Evolutionary conservation across 2,329 filamentous ascomycete genomes (phyloP).

Genomic region (Pseudocercospora cruenta): DNA sequence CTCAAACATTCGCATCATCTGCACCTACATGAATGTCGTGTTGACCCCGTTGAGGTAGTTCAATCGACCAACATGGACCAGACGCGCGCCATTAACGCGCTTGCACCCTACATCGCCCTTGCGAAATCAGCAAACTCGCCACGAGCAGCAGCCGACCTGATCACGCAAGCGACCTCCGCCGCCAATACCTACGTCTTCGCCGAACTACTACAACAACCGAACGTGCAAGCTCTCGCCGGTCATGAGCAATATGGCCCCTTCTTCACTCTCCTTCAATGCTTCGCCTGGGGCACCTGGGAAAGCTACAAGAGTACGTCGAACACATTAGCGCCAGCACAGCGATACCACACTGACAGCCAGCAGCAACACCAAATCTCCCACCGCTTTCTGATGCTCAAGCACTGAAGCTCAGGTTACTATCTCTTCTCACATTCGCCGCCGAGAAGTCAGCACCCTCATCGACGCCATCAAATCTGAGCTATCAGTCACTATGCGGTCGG

Average conservation of each 20-base stretch:
- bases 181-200: constrained; percentile 90
- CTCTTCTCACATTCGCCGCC: constrained; percentile 78
- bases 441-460: constrained; percentile 48
- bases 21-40: not conserved
- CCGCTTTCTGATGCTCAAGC: constrained; percentile 71
- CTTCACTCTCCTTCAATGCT: constrained; percentile 78
- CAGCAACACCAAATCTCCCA: constrained; percentile 63
- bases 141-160: constrained; percentile 80
- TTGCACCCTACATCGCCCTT: constrained; percentile 85
- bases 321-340: constrained; percentile 2
- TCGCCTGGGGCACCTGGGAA: constrained; percentile 87
- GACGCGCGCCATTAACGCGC: constrained; percentile 62
- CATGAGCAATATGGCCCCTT: constrained; percentile 66
- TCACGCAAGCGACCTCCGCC: constrained; percentile 85
- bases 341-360: constrained; percentile 16
- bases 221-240: constrained; percentile 72
- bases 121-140: constrained; percentile 83
- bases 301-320: constrained; percentile 66
- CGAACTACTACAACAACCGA: constrained; percentile 81
- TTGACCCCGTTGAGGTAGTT: not conserved
- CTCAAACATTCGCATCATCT: too few species aligned
- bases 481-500: constrained; percentile 66
- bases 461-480: constrained; percentile 64
- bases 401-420: constrained; percentile 87
- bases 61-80: constrained; percentile 66